Evolutionary conservation across 306 rosid genomes (phyloP), one percentile per base, ranked within the genome.

Genomic region (Sesbania bispinosa): DNA sequence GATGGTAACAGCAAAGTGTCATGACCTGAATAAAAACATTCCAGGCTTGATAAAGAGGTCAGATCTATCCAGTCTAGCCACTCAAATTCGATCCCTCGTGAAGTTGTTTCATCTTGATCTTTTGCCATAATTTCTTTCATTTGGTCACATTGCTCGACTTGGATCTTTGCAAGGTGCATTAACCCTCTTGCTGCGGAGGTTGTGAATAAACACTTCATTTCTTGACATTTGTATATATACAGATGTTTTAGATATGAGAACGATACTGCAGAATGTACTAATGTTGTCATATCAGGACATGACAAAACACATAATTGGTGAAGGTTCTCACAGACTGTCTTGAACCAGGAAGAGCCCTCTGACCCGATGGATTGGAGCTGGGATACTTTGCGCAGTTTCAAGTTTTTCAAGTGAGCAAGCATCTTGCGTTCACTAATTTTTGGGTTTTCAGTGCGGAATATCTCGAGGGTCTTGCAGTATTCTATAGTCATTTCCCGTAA

Each of bases 291-390:
- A 16, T 19, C 0, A 6, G 7, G 45, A 59, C 87, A 79, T 0
- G 1, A 0, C 0, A 0, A 0, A 21, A 74, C 47, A 1, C 0
- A 0, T 2, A 50, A 13, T 16, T 0, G 2, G 0, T 14, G 0
- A 6, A 82, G 62, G 7, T 15, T 30, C 10, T 41, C 45, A n/a
- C 3, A 36, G 16, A 20, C 13, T 5, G 3, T 4, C 9, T 23
- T 15, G 10, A 61, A 1, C 38, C 48, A 64, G 0, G 57, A 0
- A 0, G 39, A 1, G 18, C 69, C 19, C 52, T 59, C 43, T 61
- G 45, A 11, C 15, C 55, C 74, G 5, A 53, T 60, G 36, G 14
- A 46, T 7, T 23, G 18, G 64, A 68, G 72, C 2, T 26, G 10
- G 4, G 5, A 16, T 20, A 54, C 18, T 4, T 0, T 0, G 0